Base-by-base conservation (phyloP, 257 asterid species). In the Oldenlandia corymbosa region DNA sequence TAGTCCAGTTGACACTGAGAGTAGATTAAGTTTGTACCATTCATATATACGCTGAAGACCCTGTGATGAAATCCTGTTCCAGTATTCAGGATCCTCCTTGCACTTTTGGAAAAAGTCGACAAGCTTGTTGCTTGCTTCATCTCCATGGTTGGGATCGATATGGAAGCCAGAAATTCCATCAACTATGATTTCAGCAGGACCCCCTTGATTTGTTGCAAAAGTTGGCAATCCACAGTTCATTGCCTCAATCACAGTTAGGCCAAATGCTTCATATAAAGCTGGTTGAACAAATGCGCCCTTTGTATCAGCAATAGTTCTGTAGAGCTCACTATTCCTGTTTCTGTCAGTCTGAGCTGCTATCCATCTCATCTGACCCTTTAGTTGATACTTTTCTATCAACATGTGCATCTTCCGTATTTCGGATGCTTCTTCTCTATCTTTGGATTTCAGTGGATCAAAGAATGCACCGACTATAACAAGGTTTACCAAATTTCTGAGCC, bases 201-300 rank as follows among this genome's bases (percentile, higher is more conserved):
- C 96, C 0, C 98, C 98, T 81, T 86, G 94, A 46, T 71, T 91
- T 16, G 98, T 91, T 0, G 95, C 98, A 57, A 91, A 86, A 32
- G 98, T 88, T 9, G 98, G 98, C 61, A 91, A 73, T 34, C 96
- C 98, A 66, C 94, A 88, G 80, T 86, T 84, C 98, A 91, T 91
- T 24, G 96, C 95, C 76, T 91, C 98, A 36, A 91, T 73, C 17
- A 91, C 98, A 0, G 96, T 91, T 5, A 91, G 82, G 10, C 96
- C 96, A 45, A 91, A 91, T 11, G 96, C 98, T 77, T 91, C 98
- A 62, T 86, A 91, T 32, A 85, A 52, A 58, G 96, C 98, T 23
- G 96, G 98, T 73, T 91, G 98, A 56, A 86, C 90, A 59, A 91
- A 91, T 39, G 94, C 95, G 45, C 98, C 98, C 70, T 75, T 91